Conservation (phyloP, 371 early-diverging fungal species). For the Mortierella sp. region DNA sequence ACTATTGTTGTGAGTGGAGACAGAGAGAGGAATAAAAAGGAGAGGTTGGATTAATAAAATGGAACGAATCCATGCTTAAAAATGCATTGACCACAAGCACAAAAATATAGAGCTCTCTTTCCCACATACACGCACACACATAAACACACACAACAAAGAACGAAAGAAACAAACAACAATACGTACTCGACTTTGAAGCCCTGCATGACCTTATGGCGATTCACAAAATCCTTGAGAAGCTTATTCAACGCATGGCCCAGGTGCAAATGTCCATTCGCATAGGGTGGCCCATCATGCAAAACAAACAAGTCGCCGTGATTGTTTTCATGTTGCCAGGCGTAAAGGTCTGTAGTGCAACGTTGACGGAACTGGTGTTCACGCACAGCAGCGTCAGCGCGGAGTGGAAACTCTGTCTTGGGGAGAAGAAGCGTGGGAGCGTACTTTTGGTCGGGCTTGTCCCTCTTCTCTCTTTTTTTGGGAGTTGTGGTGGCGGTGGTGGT, state of each 20-base stretch:
- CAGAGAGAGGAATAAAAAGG: background rate
- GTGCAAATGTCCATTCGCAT: constrained; percentile 96
- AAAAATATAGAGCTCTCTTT: background rate
- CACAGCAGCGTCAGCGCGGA: constrained; percentile 78
- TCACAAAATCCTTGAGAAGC: constrained; percentile 93
- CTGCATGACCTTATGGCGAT: constrained; percentile 85
- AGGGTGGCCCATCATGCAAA: constrained; percentile 96
- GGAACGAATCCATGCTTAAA: background rate
- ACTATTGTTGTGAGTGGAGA: constrained; percentile 41
- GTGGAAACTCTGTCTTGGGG: constrained; percentile 79
- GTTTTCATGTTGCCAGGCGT: constrained; percentile 77
- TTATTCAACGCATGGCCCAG: constrained; percentile 94
- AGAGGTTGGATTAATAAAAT: background rate
- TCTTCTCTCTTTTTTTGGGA: background rate
- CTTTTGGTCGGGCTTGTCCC: constrained; percentile 40
- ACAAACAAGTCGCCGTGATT: constrained; percentile 76
- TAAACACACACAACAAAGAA: background rate
- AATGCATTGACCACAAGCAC: background rate
- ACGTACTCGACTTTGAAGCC: constrained; percentile 83
- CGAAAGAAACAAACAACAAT: background rate
- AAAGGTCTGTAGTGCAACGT: constrained; percentile 76
- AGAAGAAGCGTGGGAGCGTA: constrained; percentile 75
- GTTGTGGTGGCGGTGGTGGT: background rate
- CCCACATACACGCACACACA: too few species aligned
- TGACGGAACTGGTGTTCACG: constrained; percentile 73